phyloP scores from a whole-genome alignment of 352 stramenopile species.

The Lagenidium sp. region DNA sequence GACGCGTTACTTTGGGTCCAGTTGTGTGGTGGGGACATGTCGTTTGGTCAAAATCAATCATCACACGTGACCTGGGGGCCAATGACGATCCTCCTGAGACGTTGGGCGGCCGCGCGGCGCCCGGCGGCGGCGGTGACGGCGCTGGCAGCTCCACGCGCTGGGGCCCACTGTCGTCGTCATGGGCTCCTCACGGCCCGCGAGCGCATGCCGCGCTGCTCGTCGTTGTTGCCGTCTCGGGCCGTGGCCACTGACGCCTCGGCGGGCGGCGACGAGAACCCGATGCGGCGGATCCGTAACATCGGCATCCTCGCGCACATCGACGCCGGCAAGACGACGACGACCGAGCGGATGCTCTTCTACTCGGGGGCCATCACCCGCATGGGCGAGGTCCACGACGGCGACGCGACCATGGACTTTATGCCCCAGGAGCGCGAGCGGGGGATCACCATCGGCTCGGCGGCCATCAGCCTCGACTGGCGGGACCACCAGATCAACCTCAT shows the following conservation, averaged over 20 bases:
- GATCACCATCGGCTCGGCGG: slow-evolving; percentile 97
- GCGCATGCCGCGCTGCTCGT: no score
- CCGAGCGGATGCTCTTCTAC: slow-evolving; percentile 98
- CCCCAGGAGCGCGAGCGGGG: slow-evolving; percentile 94
- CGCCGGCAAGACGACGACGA: slow-evolving; percentile 98
- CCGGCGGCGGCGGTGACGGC: no score
- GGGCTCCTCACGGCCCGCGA: no score
- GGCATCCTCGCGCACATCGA: slow-evolving; percentile 99
- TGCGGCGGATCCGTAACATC: slow-evolving; percentile 90
- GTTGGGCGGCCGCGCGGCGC: no score
- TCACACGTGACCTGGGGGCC: no score
- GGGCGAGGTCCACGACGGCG: slow-evolving; percentile 69
- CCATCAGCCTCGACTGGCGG: slow-evolving; percentile 94
- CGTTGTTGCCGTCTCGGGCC: no score
- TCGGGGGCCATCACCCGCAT: slow-evolving; percentile 68
- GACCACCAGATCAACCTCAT: slow-evolving; percentile 97
- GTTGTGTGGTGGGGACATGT: no score
- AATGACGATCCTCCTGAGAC: no score
- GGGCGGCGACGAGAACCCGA: slow-evolving; percentile 6
- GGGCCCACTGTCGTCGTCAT: no score
- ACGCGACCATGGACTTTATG: slow-evolving; percentile 81
- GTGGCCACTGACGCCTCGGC: background rate
- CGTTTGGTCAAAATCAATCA: no score
- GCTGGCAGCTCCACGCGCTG: no score
- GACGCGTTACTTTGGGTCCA: no score